Evolutionary conservation across 352 stramenopile genomes (phyloP).

Genomic region (Globisporangium canariense): DNA sequence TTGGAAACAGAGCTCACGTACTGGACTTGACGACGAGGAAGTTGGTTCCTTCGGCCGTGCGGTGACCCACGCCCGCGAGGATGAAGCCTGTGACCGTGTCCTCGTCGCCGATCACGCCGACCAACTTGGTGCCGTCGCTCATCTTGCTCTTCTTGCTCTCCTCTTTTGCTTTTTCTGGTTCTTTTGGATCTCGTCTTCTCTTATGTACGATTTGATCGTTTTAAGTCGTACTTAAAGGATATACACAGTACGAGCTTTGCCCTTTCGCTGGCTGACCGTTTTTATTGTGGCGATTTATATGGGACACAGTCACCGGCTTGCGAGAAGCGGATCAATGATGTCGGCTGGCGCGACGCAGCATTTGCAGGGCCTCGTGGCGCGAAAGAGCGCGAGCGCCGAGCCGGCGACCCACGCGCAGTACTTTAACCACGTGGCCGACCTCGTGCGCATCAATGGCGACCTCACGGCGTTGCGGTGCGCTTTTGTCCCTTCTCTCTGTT

Average conservation of each 20-base stretch:
- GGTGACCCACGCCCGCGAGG: conserved; percentile 94
- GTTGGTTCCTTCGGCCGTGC: conserved; percentile 94
- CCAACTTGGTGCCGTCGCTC: conserved; percentile 82
- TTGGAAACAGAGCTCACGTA: conserved; percentile 28
- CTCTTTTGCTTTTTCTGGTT: conserved; percentile 5
- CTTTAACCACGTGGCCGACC: conserved; percentile 67
- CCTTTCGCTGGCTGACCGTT: not conserved
- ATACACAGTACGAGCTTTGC: not conserved
- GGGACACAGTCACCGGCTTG: not conserved
- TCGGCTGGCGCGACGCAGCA: conserved; percentile 34
- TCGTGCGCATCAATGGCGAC: conserved; percentile 48
- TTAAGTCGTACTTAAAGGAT: not conserved
- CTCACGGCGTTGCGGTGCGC: conserved; percentile 51
- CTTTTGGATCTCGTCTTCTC: not conserved
- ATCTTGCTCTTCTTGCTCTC: conserved; percentile 21
- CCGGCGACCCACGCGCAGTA: conserved; percentile 62
- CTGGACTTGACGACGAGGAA: conserved; percentile 97
- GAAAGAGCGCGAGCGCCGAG: conserved; percentile 45
- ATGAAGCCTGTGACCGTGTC: conserved; percentile 99
- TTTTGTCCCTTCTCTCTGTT: not conserved
- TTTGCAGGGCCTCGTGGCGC: conserved; percentile 60
- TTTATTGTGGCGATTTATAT: conserved; percentile 9
- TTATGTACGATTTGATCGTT: not conserved
- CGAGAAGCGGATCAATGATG: conserved; percentile 5
- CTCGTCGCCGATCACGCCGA: conserved; percentile 90